Conservation (phyloP, 1,139 yeast species). For the Hansenula anomala region DNA sequence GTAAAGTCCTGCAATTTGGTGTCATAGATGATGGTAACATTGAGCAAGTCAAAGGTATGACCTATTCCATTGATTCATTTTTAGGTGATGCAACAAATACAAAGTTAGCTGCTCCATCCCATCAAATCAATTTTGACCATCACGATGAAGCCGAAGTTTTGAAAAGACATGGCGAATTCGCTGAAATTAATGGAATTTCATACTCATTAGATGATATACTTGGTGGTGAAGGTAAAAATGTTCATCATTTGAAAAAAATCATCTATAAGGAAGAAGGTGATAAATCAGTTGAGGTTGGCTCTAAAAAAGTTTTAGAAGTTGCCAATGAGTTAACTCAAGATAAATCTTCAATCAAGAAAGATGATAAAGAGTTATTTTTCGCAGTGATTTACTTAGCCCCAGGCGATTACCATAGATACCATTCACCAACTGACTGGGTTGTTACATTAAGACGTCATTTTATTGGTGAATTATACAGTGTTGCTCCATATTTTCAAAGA, state of each 20-base stretch:
- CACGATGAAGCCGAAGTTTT: constrained; percentile 38
- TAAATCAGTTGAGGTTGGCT: constrained; percentile 35
- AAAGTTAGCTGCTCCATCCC: constrained; percentile 58
- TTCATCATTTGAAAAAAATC: constrained; percentile 39
- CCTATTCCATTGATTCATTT: constrained; percentile 85
- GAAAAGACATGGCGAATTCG: constrained; percentile 69
- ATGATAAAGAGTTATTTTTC: constrained; percentile 66
- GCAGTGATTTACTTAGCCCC: constrained; percentile 96
- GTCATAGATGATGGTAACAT: constrained; percentile 74
- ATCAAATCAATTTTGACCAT: constrained; percentile 42
- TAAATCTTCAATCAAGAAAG: constrained; percentile 5
- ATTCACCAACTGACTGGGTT: constrained; percentile 97
- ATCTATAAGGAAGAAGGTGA: constrained; percentile 60
- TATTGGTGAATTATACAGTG: constrained; percentile 92
- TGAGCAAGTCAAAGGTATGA: constrained; percentile 96
- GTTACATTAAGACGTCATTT: constrained; percentile 90
- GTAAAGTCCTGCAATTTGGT: constrained; percentile 83
- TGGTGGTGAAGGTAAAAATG: constrained; percentile 39
- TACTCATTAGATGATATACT: constrained; percentile 67
- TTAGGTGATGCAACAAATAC: constrained; percentile 54
- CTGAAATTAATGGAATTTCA: constrained; percentile 69
- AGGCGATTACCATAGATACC: constrained; percentile 97
- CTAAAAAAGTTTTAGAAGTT: constrained; percentile 26
- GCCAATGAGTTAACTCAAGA: constrained; percentile 22
- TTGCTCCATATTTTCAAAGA: constrained; percentile 93